Evolutionary conservation across 805 yeast species (phyloP), one percentile per base, ranked within the genome.

Genomic region (Metschnikowia koreensis): DNA sequence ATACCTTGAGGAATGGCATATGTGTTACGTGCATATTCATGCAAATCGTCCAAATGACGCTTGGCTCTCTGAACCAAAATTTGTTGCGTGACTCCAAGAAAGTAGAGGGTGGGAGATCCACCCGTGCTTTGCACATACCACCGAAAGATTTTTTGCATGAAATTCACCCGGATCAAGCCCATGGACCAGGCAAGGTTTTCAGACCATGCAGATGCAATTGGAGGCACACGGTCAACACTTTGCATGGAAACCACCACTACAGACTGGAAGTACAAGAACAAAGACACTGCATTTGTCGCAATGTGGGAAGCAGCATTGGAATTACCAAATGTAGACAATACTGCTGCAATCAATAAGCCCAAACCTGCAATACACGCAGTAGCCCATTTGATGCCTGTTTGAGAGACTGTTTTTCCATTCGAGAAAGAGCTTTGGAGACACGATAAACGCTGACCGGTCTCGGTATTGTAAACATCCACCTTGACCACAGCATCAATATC

Each of bases 101-200:
- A 71, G 63, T 84, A 83, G 40, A 86, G 75, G 6, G 87, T 71
- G 33, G 97, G 97, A 1, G 79, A 70, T 40, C 97, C 97, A 45
- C 97, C 97, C 1, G 97, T 91, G 29, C 94, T 71, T 66, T 88
- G 91, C 41, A 88, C 81, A 60, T 84, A 88, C 96, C 96, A 88
- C 60, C 93, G 75, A 67, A 88, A 86, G 55, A 88, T 84, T 54
- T 82, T 73, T 69, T 92, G 97, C 96, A 92, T 88, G 66, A 91
- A 92, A 2, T 64, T 62, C 39, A 87, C 80, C 65, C 86, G 76
- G 60, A 92, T 89, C 53, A 92, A 76, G 2, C 97, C 97, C 87
- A 92, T 88, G 1, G 97, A 89, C 97, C 97, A 92, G 29, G 90
- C 91, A 63, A 92, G 75, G 64, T 92, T 91, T 67, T 89, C 96